Conservation (phyloP, 805 yeast genomes). For the Myxozyma melibiosi region DNA sequence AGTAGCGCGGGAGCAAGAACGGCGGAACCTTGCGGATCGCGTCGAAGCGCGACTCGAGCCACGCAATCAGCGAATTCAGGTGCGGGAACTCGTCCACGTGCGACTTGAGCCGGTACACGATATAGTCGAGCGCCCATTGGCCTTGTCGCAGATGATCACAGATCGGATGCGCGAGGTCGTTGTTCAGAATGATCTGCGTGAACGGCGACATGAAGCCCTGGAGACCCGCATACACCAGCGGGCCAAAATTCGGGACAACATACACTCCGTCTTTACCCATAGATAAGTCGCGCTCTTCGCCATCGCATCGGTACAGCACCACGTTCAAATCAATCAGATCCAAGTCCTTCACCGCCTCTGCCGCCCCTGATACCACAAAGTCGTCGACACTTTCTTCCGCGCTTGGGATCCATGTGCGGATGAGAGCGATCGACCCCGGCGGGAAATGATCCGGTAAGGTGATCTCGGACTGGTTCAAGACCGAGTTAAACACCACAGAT, state of each 20-base stretch:
- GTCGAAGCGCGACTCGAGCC: slow-evolving; percentile 69
- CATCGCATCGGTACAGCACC: slow-evolving; percentile 73
- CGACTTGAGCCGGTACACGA: slow-evolving; percentile 61
- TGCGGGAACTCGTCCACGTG: slow-evolving; percentile 52
- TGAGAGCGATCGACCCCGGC: slow-evolving; percentile 87
- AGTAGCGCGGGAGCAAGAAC: slow-evolving; percentile 82
- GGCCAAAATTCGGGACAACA: slow-evolving; percentile 71
- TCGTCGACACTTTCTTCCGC: slow-evolving; percentile 68
- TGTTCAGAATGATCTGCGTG: slow-evolving; percentile 60
- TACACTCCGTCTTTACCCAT: slow-evolving; percentile 74
- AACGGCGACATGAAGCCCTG: slow-evolving; percentile 88
- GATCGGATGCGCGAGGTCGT: slow-evolving; percentile 82
- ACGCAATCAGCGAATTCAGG: slow-evolving; percentile 59
- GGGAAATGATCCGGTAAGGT: slow-evolving; percentile 67
- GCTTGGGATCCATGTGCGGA: slow-evolving; percentile 67
- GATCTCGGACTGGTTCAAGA: slow-evolving; percentile 54
- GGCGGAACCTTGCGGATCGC: slow-evolving; percentile 70
- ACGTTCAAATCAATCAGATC: slow-evolving; percentile 72
- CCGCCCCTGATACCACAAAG: slow-evolving; percentile 66
- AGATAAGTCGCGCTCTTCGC: slow-evolving; percentile 84
- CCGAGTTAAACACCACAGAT: slow-evolving; percentile 48
- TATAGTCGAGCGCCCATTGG: slow-evolving; percentile 84
- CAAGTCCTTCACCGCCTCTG: slow-evolving; percentile 66
- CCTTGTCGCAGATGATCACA: slow-evolving; percentile 82
- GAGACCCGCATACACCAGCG: slow-evolving; percentile 80